phyloP scores from a whole-genome alignment of 1,139 yeast genomes.

The Kurtzmaniella quercitrusa region DNA sequence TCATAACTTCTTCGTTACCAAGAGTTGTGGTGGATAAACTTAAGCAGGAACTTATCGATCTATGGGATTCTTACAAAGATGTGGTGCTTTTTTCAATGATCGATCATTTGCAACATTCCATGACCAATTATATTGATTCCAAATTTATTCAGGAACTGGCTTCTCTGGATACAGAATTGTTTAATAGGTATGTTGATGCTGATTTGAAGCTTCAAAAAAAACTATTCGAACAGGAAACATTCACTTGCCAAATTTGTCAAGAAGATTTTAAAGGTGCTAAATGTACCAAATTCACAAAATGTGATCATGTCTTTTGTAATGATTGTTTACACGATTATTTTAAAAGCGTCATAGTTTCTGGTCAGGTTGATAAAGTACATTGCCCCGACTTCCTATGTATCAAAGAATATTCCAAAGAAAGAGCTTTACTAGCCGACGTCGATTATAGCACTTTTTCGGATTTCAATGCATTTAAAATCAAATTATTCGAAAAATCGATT shows the following conservation, averaged over 20 bases:
- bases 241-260: conserved; percentile 59
- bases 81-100: conserved; percentile 43
- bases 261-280: conserved; percentile 44
- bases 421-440: conserved; percentile 12
- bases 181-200: background rate
- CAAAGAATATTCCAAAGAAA: conserved; percentile 16
- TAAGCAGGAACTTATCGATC: conserved; percentile 14
- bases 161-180: background rate
- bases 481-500: conserved; percentile 37
- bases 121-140: conserved; percentile 4
- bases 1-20: conserved; percentile 20
- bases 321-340: conserved; percentile 48
- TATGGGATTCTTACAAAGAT: conserved; percentile 40
- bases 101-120: conserved; percentile 36
- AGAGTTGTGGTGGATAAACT: conserved; percentile 13
- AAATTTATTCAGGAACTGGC: background rate
- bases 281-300: conserved; percentile 40
- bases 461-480: conserved; percentile 22
- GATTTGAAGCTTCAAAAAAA: conserved; percentile 12
- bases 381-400: conserved; percentile 58
- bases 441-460: conserved; percentile 16
- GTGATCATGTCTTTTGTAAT: conserved; percentile 54
- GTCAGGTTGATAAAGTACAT: conserved; percentile 51
- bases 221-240: conserved; percentile 37
- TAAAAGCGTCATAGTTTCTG: conserved; percentile 40